These are phyloP conservation scores for Karstenula rhodostoma DNA, from an alignment of 2,329 filamentous ascomycete genomes.

Conservation along the genomic window DNA sequence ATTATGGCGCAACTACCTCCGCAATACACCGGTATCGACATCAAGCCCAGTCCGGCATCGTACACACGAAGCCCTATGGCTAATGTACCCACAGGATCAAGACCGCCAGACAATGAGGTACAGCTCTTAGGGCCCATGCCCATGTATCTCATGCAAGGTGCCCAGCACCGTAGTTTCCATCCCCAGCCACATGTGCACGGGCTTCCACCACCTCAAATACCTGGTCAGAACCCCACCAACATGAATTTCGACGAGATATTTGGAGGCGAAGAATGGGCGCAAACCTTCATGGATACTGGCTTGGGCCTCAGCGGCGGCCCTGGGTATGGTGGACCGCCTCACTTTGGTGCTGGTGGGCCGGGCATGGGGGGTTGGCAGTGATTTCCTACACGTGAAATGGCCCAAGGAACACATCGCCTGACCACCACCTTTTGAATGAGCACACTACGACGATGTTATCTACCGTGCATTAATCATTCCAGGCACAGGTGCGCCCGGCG, in stretches of 20 bases:
- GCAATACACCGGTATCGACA: conserved; percentile 35
- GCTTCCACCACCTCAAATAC: conserved; percentile 23
- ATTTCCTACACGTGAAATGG: not conserved
- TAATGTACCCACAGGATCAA: conserved; percentile 22
- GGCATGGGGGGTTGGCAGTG: conserved; percentile 31
- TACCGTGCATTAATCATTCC: not conserved
- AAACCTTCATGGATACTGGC: conserved; percentile 47
- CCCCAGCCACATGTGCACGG: conserved; percentile 33
- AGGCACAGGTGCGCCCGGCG: not conserved
- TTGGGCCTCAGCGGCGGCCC: conserved; percentile 37
- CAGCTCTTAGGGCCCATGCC: conserved; percentile 76
- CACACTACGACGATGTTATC: not conserved
- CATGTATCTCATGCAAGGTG: conserved; percentile 71
- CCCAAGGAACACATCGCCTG: not conserved
- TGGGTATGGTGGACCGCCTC: conserved; percentile 28
- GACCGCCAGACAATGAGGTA: conserved; percentile 70
- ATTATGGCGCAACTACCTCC: conserved; percentile 28
- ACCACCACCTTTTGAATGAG: not conserved
- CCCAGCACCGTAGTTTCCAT: conserved; percentile 37
- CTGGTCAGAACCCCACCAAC: conserved; percentile 27
- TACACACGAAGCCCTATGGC: conserved; percentile 34
- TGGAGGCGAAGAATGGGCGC: conserved; percentile 51
- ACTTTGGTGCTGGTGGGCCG: conserved; percentile 31
- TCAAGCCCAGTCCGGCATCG: conserved; percentile 35
- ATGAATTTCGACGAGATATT: conserved; percentile 50